Evolutionary conservation across 352 stramenopile species (phyloP).

Genomic region (Pythium guiyangense): DNA sequence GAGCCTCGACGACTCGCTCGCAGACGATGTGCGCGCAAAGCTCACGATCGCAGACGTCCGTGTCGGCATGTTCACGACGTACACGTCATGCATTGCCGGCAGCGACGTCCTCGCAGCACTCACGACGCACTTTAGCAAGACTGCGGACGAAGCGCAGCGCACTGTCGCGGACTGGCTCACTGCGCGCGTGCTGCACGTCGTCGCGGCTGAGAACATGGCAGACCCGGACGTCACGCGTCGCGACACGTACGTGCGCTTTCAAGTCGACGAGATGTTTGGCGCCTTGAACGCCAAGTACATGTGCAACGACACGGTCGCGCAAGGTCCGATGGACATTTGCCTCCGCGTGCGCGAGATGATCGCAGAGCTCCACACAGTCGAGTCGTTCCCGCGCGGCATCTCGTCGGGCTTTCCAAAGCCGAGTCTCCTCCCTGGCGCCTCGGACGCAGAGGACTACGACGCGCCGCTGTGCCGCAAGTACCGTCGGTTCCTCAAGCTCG

Average conservation of each 20-base stretch:
- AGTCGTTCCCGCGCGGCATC: conserved; percentile 67
- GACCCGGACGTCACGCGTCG: conserved; percentile 40
- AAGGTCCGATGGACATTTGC: conserved; percentile 67
- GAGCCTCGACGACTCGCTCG: conserved; percentile 56
- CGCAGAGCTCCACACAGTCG: conserved; percentile 61
- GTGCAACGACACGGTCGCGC: conserved; percentile 33
- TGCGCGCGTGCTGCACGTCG: conserved; percentile 41
- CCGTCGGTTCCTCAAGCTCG: conserved; percentile 68
- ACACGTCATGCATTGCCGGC: conserved; percentile 50
- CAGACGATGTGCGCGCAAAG: conserved; percentile 53
- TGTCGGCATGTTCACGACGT: conserved; percentile 69
- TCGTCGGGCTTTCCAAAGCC: conserved; percentile 54
- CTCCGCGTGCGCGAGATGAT: conserved; percentile 58
- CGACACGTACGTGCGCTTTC: conserved; percentile 73
- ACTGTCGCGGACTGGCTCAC: conserved; percentile 43
- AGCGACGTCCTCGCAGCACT: conserved; percentile 45
- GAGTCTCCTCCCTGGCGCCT: conserved; percentile 16
- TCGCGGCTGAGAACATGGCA: conserved; percentile 44
- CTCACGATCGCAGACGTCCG: conserved; percentile 56
- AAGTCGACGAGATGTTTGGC: conserved; percentile 80
- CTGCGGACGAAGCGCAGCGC: conserved; percentile 29
- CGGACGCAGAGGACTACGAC: conserved; percentile 43
- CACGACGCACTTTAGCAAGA: conserved; percentile 59
- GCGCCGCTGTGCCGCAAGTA: conserved; percentile 55
- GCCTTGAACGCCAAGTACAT: conserved; percentile 82